Evolutionary conservation across 306 rosid species (phyloP).

Genomic region (Hylodesmum podocarpum): DNA sequence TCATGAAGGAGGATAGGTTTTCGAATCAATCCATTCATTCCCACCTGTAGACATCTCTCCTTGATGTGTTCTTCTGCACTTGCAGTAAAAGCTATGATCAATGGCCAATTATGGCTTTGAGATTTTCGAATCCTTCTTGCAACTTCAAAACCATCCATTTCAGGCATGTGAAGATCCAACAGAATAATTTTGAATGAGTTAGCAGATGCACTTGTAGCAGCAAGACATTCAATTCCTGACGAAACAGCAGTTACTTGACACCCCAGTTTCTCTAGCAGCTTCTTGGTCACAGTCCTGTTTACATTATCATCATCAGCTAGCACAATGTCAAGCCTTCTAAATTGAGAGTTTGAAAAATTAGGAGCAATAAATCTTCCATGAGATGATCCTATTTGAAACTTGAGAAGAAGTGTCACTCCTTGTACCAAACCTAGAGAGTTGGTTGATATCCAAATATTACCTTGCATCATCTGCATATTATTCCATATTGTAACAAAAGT

Average conservation of each 20-base stretch:
- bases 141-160: constrained; percentile 82
- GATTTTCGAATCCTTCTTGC: constrained; percentile 64
- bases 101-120: constrained; percentile 60
- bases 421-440: constrained; percentile 55
- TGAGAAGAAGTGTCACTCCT: constrained; percentile 73
- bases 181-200: constrained; percentile 51
- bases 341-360: constrained; percentile 42
- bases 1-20: constrained; percentile 69
- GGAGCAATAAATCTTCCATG: constrained; percentile 39
- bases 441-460: constrained; percentile 62
- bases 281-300: constrained; percentile 73
- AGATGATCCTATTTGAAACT: constrained; percentile 54
- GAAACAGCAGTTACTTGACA: constrained; percentile 71
- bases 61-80: constrained; percentile 66
- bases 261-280: constrained; percentile 82
- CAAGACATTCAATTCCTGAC: constrained; percentile 75
- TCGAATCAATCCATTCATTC: constrained; percentile 77
- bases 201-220: constrained; percentile 43
- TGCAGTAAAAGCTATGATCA: constrained; percentile 69
- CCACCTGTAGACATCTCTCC: constrained; percentile 70
- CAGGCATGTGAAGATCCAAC: constrained; percentile 83
- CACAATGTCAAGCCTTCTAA: constrained; percentile 61
- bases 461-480: constrained; percentile 84
- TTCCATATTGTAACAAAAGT: constrained; percentile 21
- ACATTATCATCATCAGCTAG: constrained; percentile 68